phyloP scores from a whole-genome alignment of 2,329 filamentous ascomycete genomes.

The Tricladium varicosporioides region DNA sequence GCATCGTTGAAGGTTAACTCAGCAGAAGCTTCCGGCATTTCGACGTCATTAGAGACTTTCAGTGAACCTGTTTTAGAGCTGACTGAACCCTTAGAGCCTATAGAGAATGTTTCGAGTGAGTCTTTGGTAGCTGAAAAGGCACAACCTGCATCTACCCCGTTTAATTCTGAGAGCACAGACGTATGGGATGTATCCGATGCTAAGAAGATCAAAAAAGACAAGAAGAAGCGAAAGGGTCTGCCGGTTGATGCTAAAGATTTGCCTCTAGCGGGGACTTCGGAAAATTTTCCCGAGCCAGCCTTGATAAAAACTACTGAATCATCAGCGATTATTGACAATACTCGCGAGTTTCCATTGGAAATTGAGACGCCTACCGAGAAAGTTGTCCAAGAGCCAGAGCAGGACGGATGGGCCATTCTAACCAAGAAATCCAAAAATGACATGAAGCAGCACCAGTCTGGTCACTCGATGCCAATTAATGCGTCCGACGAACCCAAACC shows the following conservation, averaged over 20 bases:
- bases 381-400: background rate
- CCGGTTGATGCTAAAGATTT: conserved; percentile 5
- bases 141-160: background rate
- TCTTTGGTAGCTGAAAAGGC: background rate
- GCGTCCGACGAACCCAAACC: too few species aligned
- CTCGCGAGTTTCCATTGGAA: background rate
- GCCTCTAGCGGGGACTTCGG: background rate
- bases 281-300: background rate
- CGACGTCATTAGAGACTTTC: background rate
- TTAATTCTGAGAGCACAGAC: conserved; percentile 9
- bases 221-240: conserved; percentile 16
- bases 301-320: too few species aligned
- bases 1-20: background rate
- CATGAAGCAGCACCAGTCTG: too few species aligned
- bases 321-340: background rate
- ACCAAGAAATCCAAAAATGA: conserved; percentile 1
- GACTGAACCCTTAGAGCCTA: background rate
- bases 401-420: conserved; percentile 4
- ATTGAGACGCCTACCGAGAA: background rate
- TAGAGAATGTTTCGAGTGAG: background rate
- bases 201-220: conserved; percentile 45
- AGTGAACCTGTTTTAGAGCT: background rate
- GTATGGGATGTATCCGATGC: conserved; percentile 10
- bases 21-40: conserved; percentile 1
- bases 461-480: too few species aligned